phyloP scores from a whole-genome alignment of 2,329 filamentous ascomycete species.

The Xylariaceae sp. region DNA sequence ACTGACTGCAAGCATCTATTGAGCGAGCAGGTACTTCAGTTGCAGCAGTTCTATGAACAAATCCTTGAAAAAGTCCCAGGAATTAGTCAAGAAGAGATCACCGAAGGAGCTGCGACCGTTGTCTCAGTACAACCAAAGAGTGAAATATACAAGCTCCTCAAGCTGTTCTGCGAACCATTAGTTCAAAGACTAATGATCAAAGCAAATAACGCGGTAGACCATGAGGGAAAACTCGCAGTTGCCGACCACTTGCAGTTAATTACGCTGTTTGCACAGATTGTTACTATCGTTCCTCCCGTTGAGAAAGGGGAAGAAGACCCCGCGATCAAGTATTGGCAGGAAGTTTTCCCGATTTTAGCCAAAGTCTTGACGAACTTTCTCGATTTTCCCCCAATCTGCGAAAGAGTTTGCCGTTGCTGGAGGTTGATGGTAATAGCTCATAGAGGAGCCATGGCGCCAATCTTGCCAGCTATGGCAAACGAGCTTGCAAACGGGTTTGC shows the following conservation, averaged over 20 bases:
- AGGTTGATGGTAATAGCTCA: constrained; percentile 97
- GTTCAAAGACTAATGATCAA: constrained; percentile 84
- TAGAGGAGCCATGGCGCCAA: constrained; percentile 82
- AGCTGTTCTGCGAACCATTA: constrained; percentile 91
- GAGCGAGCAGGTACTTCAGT: constrained; percentile 79
- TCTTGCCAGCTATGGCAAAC: constrained; percentile 84
- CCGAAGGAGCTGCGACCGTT: constrained; percentile 91
- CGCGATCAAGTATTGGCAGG: constrained; percentile 93
- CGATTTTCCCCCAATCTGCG: constrained; percentile 84
- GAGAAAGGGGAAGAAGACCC: constrained; percentile 78
- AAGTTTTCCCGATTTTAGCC: constrained; percentile 86
- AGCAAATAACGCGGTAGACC: constrained; percentile 82
- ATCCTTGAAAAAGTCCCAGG: constrained; percentile 85
- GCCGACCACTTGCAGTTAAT: constrained; percentile 93
- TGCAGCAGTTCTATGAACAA: constrained; percentile 91
- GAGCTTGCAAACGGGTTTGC: constrained; percentile 87
- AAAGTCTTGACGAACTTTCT: constrained; percentile 89
- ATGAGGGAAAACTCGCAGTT: constrained; percentile 82
- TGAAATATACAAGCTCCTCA: constrained; percentile 83
- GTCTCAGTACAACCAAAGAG: constrained; percentile 82
- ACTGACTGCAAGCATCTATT: constrained; percentile 90
- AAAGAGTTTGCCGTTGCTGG: constrained; percentile 94
- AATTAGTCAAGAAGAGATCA: constrained; percentile 91
- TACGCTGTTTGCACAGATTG: constrained; percentile 83
- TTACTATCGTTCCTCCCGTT: constrained; percentile 72